A percentile compares a stretch with the other conserved stretches of the same genome.
These are phyloP conservation scores for Penicillium odoratum DNA, from an alignment of 495 filamentous ascomycete genomes.

Conservation along the genomic window DNA sequence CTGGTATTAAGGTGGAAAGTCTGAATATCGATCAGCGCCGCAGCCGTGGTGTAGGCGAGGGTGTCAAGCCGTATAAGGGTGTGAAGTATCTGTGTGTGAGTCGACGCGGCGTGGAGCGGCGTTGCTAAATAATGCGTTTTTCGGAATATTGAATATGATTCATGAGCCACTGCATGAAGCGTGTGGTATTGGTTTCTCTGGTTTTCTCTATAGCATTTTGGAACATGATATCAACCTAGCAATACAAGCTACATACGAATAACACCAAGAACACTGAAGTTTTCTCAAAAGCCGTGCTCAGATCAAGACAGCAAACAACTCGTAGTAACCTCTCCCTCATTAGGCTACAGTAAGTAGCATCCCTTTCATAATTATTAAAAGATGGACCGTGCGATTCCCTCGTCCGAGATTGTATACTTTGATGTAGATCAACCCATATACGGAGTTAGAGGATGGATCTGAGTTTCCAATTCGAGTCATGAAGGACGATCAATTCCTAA, in stretches of 20 bases:
- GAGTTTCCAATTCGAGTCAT: neutral
- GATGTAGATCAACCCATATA: neutral
- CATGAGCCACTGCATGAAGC: constrained; percentile 8
- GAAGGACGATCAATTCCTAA: neutral
- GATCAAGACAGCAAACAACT: neutral
- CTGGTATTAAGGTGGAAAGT: constrained; percentile 90
- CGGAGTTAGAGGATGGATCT: no score
- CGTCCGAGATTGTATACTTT: neutral
- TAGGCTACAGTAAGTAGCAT: no score
- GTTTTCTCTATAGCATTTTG: neutral
- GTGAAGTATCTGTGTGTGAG: constrained; percentile 96
- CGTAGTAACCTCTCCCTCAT: no score
- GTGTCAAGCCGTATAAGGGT: constrained; percentile 93
- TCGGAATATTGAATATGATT: neutral
- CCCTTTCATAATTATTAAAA: neutral
- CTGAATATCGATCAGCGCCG: constrained; percentile 80
- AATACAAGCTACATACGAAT: neutral
- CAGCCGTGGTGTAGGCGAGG: constrained; percentile 82
- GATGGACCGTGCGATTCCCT: neutral
- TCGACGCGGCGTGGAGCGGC: constrained; percentile 73
- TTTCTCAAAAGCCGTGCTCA: neutral
- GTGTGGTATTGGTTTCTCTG: neutral
- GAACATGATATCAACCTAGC: neutral
- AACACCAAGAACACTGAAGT: neutral
- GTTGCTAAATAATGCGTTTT: constrained; percentile 29